Evolutionary conservation across 371 early-diverging fungal genomes (phyloP).

Genomic region (Capillidium heterosporum): DNA sequence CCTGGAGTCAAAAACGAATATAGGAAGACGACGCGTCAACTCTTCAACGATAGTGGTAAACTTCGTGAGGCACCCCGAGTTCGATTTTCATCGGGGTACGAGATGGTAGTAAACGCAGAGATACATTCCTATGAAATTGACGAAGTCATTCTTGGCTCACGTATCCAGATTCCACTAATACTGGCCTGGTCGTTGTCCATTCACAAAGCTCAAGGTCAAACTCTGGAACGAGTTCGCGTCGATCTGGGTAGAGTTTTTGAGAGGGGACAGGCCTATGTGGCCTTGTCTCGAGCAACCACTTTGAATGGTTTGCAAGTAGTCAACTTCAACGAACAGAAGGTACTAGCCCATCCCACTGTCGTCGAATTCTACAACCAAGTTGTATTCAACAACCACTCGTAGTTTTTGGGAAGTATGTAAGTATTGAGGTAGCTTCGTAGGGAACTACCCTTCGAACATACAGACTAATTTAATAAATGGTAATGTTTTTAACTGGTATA

Average conservation of each 20-base stretch:
- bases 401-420: too few species aligned
- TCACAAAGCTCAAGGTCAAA: slow-evolving; percentile 85
- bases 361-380: slow-evolving; percentile 28
- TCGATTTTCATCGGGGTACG: slow-evolving; percentile 24
- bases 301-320: slow-evolving; percentile 45
- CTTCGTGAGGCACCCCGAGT: slow-evolving; percentile 35
- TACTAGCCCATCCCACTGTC: slow-evolving; percentile 53
- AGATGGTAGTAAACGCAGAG: slow-evolving; percentile 31
- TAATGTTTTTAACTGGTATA: too few species aligned
- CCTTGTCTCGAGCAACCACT: slow-evolving; percentile 56
- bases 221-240: slow-evolving; percentile 58
- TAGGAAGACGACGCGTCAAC: not conserved
- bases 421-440: too few species aligned
- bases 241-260: slow-evolving; percentile 66
- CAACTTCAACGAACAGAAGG: slow-evolving; percentile 38
- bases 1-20: too few species aligned
- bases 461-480: too few species aligned
- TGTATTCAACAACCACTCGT: too few species aligned
- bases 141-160: slow-evolving; percentile 16
- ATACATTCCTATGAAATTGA: slow-evolving; percentile 37
- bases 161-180: slow-evolving; percentile 29
- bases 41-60: not conserved
- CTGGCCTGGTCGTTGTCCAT: slow-evolving; percentile 53
- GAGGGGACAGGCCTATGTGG: slow-evolving; percentile 81
- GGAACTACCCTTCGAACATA: too few species aligned